phyloP scores from a whole-genome alignment of 495 filamentous ascomycete genomes.

The Clohesyomyces aquaticus region DNA sequence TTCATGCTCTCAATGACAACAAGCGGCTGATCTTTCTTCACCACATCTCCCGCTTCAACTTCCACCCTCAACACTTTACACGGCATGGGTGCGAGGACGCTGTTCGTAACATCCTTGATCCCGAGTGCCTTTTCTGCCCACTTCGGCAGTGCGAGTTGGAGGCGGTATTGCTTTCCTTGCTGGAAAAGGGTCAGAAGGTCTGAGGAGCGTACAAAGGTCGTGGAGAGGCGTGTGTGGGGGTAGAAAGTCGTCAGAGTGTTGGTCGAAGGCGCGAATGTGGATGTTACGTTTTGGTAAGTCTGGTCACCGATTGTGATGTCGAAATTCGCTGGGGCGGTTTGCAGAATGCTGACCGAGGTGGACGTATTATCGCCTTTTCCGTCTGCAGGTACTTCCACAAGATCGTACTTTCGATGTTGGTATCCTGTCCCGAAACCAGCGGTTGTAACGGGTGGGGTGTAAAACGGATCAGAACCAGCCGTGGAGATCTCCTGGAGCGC shows the following conservation, averaged over 20 bases:
- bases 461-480: conserved; percentile 15
- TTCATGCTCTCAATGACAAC: conserved; percentile 99
- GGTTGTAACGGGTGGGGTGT: conserved; percentile 31
- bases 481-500: conserved; percentile 55
- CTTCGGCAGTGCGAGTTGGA: conserved; percentile 66
- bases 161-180: conserved; percentile 73
- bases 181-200: conserved; percentile 81
- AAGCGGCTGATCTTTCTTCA: conserved; percentile 83
- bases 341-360: conserved; percentile 62
- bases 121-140: conserved; percentile 90
- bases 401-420: conserved; percentile 61
- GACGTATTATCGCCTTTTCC: conserved; percentile 42
- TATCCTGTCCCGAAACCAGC: conserved; percentile 60
- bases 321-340: conserved; percentile 65
- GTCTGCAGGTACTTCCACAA: conserved; percentile 55
- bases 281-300: conserved; percentile 52
- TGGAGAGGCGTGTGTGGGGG: conserved; percentile 71
- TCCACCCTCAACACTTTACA: conserved; percentile 89
- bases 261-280: conserved; percentile 48
- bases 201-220: conserved; percentile 72
- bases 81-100: conserved; percentile 89
- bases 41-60: conserved; percentile 75
- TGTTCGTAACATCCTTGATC: conserved; percentile 76
- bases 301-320: conserved; percentile 63
- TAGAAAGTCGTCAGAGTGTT: conserved; percentile 56